Base-by-base conservation (phyloP, 225 moss, liverwort and hornwort genomes). In the Bryum argenteum region DNA sequence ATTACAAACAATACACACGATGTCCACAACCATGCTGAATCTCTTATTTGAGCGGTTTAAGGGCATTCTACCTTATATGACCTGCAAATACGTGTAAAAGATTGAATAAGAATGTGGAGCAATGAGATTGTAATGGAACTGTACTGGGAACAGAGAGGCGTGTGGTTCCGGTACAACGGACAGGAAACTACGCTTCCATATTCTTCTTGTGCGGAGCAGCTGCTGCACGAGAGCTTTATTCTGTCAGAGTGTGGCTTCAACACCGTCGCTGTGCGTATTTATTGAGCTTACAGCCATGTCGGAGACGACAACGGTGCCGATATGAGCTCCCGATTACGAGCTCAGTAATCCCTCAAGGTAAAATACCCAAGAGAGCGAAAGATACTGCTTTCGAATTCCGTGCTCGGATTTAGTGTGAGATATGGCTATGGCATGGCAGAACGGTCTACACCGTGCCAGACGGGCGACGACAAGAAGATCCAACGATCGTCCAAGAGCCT, bases 391-490 rank as follows among this genome's bases (percentile, higher is more conserved):
- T n/a, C n/a, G n/a, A n/a, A n/a, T n/a, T n/a, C n/a, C n/a, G n/a
- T n/a, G n/a, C n/a, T n/a, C n/a, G n/a, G n/a, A n/a, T n/a, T n/a
- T n/a, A 33, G 33, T 3, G 33, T 2, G 47, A 16, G 47, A 47
- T 47, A 47, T 48, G 17, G 48, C 48, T 17, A 17, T 48, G 48
- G 61, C 53, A 33, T 60, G 67, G 61, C 60, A 62, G 61, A 76
- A 70, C 64, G 77, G 70, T 57, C 77, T 23, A 39, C 39, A 57
- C 50, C 45, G 66, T 24, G 61, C 71, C 61, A 52, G 66, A 39
- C 60, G 43, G 75, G 26, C 17, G 19, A 58, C 53, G 66, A 71
- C 80, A 61, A 19, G 52, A 54, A 71, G 61, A 80, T 80, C 80
- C 59, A 72, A 67, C 76, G 63, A 76, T 50, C 48, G 61, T 24